Evolutionary conservation across 2,329 filamentous ascomycete species (phyloP), one percentile per base, ranked within the genome.

Genomic region (Epichloe amarillans): DNA sequence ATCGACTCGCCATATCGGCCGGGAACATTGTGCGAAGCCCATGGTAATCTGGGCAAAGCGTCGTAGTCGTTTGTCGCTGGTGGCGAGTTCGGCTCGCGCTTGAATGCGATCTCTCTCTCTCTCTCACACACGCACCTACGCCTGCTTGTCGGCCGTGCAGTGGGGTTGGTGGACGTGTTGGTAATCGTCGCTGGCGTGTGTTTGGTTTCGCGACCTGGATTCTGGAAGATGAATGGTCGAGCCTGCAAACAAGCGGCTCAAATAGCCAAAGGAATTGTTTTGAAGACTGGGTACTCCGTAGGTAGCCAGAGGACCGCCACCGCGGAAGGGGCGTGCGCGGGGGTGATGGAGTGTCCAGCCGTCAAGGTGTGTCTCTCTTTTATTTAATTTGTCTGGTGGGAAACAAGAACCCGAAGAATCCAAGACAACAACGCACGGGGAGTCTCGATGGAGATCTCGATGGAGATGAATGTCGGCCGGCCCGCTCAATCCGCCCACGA

Each of bases 1-100:
- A 66, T 84, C 81, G 55, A 77, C 66, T 55, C 68, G 71, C 81
- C 81, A 84, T 64, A 80, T 67, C 48, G 77, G 76, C 76, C 72
- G 75, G 47, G 69, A 64, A 62, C 77, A 80, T 54, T 71, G 72
- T 61, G 73, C 75, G 64, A 77, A 75, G 58, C 70, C 68, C 69
- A 73, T 72, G 56, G 57, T 55, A 17, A 43, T 30, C 36, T 33
- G 52, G 45, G 46, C 40, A 41, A 38, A 23, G 38, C 37, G 46
- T 14, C 23, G 57, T 56, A 7, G 64, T 39, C 37, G 35, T 23
- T 42, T 21, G 40, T 40, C 37, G 37, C 17, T 40, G 36, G 44
- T 14, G 33, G 51, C 49, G 26, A n/a, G 41, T 33, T 33, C 37
- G 33, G n/a, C 36, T 43, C 42, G 46, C 40, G 23, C 17, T 35